Evolutionary conservation across 148 eudicot genomes (phyloP), one percentile per base, ranked within the genome.

Genomic region (Rhododendron molle): DNA sequence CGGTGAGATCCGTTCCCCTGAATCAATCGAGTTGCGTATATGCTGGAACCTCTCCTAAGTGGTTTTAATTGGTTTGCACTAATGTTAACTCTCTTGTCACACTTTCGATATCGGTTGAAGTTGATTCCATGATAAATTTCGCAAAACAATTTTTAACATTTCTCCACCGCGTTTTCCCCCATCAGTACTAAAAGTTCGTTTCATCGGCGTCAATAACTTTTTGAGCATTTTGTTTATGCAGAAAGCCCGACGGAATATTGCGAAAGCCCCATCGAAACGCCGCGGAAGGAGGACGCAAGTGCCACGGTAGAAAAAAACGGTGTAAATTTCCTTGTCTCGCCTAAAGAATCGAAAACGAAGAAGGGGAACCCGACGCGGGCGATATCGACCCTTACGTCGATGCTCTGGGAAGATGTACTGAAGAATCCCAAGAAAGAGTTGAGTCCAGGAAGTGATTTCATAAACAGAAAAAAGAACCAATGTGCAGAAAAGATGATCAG

Each of bases 401-500:
- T 89, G 89, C 83, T 95, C 32, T 93, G 98, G 98, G 99, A 97
- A 90, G 99, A 97, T 84, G 71, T 93, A 30, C 87, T 94, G 6
- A 94, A 93, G 85, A 92, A 88, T 52, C 92, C 98, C 2, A 91
- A 88, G 83, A 95, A 93, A 82, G 98, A 94, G 47, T 28, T 71
- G 14, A 86, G 89, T 9, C 88, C 91, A 9, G 89, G 38, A 71
- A 71, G 91, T 76, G 98, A 95, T 54, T 88, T 89, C 82, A 88
- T 95, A 58, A 95, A 92, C 88, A 88, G 91, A 79, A 97, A 94
- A 90, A 97, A 94, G 90, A 91, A 94, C 12, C 99, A 94, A 78
- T 90, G 94, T 86, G 98, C 98, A 21, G 98, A 97, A 76, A 97
- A 97, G 86, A 97, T 91, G 98, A 93, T 97, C 77, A 89, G 99